Base-by-base conservation (phyloP, 2,329 filamentous ascomycete species). In the Neonectria coccinea region DNA sequence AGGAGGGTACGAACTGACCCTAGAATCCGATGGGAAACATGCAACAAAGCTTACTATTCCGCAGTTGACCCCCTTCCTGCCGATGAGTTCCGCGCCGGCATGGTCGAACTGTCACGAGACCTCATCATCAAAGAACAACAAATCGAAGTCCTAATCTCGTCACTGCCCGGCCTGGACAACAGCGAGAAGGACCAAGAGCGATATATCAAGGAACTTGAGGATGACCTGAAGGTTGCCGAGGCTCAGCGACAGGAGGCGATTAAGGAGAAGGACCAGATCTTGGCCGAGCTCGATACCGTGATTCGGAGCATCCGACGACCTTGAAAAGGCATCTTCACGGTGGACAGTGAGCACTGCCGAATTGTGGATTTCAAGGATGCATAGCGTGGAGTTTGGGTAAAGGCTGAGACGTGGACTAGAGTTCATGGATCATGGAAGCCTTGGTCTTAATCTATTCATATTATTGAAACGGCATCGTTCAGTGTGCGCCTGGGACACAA, bases 71-170 rank as follows among this genome's bases (percentile, higher is more conserved):
- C 90, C 3, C 83, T 91, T 27, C 82, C 88, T 1, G 79, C 85
- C 10, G 88, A 91, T 45, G 86, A 88, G 55, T 92, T 93, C 78
- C 84, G 86, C 59, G 85, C 86, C 3, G 88, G 90, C 51, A 86
- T 93, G 75, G 83, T 88, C 65, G 92, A 95, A 77, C 83, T 96
- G 57, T 91, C 92, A 41, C 86, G 88, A 66, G 92, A 95, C 75
- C 83, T 96, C 27, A 89, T 95, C 62, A 78, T 92, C 62, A 93
- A 94, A 74, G 91, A 94, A 73, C 92, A 94, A 80, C 91, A 95
- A 80, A 93, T 96, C 66, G 92, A 96, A 77, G 84, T 88, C 48
- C 81, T 96, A 52, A 92, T 95, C 62, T 91, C 89, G 16, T 87
- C 86, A 22, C 83, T 97, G 2, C 93, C 93, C 0, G 93, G 93